Evolutionary conservation across 345 rosid genomes (phyloP), one percentile per base, ranked within the genome.

Genomic region (Trapa incisa): DNA sequence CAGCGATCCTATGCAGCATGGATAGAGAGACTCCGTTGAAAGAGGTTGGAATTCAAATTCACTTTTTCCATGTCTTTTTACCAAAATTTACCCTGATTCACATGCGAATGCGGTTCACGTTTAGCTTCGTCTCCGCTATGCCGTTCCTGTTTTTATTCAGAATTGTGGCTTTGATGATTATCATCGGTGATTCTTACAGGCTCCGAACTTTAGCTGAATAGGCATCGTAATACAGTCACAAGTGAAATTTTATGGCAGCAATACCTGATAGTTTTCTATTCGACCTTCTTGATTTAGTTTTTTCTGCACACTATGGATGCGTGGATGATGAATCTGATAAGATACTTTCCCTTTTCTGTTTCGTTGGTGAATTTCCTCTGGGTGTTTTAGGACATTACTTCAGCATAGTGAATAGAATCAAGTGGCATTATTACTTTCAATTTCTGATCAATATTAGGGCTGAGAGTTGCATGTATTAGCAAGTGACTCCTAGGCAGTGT

Each of bases 21-120:
- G 76, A 68, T 42, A 68, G 76, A 66, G 82, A 78, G 76, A 76
- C 85, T 75, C 72, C 71, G 69, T 68, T 66, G 69, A 83, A 78
- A 74, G 96, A 86, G 96, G 96, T 89, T 72, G 66, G 75, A 16
- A 78, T 76, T 72, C 69, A 66, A 29, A 15, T 65, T 52, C 50
- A n/a, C 6, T 41, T 65, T 39, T 17, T 12, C 50, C 50, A 65
- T 65, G 52, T 10, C 29, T 16, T 22, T 65, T 16, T 41, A 47
- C 15, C 42, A 22, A 22, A 22, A 16, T 10, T 65, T 22, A n/a
- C 67, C 45, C 35, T 42, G 9, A 64, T 64, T 64, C 33, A 14
- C 66, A 22, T 22, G 29, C 29, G 29, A 22, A 3, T 11, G 29
- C 7, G 1, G 48, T 6, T 45, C 11, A 3, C 17, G 33, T 42